These are phyloP conservation scores for Boletus reticulatus DNA, from an alignment of 768 basidiomycete genomes.

Conservation along the genomic window DNA sequence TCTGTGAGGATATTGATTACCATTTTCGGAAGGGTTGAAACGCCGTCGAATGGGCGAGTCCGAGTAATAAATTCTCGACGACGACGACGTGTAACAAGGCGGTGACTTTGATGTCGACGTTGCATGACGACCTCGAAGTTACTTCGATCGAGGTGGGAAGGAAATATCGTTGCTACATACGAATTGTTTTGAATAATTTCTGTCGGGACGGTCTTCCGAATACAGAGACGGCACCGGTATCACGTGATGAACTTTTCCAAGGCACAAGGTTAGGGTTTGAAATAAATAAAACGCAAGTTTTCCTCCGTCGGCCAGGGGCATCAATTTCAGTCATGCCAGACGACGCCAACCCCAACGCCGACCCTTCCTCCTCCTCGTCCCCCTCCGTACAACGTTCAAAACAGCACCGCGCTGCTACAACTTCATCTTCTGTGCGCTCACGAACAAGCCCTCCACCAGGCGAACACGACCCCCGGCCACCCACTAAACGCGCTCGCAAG, in stretches of 20 bases:
- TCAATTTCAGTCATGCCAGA: conserved; percentile 32
- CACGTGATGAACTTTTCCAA: conserved; percentile 13
- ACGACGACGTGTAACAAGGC: conserved; percentile 1
- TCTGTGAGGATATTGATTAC: background rate
- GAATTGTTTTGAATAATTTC: no score
- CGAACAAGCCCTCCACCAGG: conserved; percentile 46
- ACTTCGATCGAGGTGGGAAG: conserved; percentile 15
- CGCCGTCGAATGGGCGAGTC: conserved; percentile 1
- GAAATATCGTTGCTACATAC: no score
- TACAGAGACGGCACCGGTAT: conserved; percentile 9
- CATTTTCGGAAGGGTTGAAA: conserved; percentile 12
- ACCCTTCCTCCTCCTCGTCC: conserved; percentile 14
- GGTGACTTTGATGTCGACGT: conserved; percentile 5
- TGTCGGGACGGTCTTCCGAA: no score
- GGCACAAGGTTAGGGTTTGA: conserved; percentile 24
- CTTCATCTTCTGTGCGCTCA: conserved; percentile 43
- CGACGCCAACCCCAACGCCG: conserved; percentile 20
- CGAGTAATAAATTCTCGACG: no score
- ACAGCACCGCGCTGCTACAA: conserved; percentile 16
- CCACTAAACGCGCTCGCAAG: conserved; percentile 80
- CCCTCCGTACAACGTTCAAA: conserved; percentile 16
- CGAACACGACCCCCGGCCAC: conserved; percentile 60
- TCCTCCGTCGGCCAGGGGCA: conserved; percentile 16
- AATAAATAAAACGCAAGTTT: conserved; percentile 21
- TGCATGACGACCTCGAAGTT: conserved; percentile 23